Base-by-base conservation (phyloP, 2,329 filamentous ascomycete species). In the Zarea fungicola region DNA sequence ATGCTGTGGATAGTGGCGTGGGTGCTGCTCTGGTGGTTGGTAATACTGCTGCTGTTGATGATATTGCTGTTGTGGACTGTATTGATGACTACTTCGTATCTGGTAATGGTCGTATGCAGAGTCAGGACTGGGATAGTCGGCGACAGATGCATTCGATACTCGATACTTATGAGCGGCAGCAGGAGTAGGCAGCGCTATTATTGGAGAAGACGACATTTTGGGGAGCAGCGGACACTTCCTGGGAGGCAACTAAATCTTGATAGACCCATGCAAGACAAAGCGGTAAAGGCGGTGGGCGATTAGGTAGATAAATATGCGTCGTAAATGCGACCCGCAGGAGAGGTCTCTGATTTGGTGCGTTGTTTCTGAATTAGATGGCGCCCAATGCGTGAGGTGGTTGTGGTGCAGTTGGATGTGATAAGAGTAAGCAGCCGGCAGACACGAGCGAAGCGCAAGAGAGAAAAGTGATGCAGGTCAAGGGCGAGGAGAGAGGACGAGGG, bases 101-200 rank as follows among this genome's bases (percentile, higher is more conserved):
- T 46, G 42, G 29, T 46, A 45, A 21, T 11, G 22, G 9, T 50
- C 35, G 14, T 42, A 28, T 25, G 32, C 40, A 41, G 42, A 34
- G 16, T 50, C 48, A 11, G 35, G 42, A 46, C 31, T 45, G 23
- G 42, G 40, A 31, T 51, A 44, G 16, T 44, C 43, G 26, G 32
- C 21, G n/a, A 21, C 19, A 18, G 49, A 51, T 14, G 37, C 32
- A 42, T 51, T 50, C 26, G 53, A 53, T 25, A 47, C 52, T 42
- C 48, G 57, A 48, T 52, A 52, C 31, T 42, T 56, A 35, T 58
- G 51, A 35, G 53, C 50, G 36, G 52, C 32, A 7, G 57, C 49
- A 23, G 55, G 58, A 11, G 55, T 56, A 26, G 59, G 56, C 45
- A 66, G 54, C 41, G 62, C 51, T 22, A 65, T 62, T 62, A 66